phyloP scores from a whole-genome alignment of 1,284 basidiomycete genomes.

The Coniophora puteana region DNA sequence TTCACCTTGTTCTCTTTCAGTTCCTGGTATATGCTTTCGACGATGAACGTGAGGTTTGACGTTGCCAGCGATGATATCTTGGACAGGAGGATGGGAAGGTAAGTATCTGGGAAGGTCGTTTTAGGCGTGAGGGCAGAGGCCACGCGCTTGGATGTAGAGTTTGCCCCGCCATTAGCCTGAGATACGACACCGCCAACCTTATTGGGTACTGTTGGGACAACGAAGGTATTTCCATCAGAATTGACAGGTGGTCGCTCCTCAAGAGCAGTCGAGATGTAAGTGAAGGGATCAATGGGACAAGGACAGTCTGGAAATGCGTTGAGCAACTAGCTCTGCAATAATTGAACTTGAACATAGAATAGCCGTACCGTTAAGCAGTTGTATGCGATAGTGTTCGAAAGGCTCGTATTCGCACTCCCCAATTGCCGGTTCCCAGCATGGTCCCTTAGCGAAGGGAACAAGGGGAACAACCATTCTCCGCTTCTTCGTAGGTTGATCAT shows the following conservation, averaged over 20 bases:
- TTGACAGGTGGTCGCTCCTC: conserved; percentile 29
- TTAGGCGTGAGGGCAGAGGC: conserved; percentile 40
- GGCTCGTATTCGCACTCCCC: conserved; percentile 59
- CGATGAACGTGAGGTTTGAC: conserved; percentile 57
- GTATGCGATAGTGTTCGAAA: conserved; percentile 68
- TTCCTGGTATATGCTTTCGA: conserved; percentile 70
- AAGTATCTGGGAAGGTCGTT: conserved; percentile 61
- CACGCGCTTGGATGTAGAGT: conserved; percentile 31
- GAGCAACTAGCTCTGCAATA: background rate
- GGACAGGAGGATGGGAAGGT: conserved; percentile 53
- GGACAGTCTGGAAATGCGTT: conserved; percentile 65
- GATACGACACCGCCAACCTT: conserved; percentile 13
- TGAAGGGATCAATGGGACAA: conserved; percentile 74
- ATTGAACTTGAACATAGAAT: background rate
- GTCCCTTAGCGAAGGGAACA: conserved; percentile 74
- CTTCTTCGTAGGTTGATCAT: conserved; percentile 51
- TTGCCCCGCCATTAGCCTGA: conserved; percentile 8
- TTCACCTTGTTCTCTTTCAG: conserved; percentile 64
- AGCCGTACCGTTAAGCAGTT: conserved; percentile 71
- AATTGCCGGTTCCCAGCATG: conserved; percentile 65
- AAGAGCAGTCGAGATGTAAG: conserved; percentile 53
- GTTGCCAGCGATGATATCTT: conserved; percentile 56
- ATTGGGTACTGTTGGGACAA: conserved; percentile 37
- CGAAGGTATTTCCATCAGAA: conserved; percentile 29
- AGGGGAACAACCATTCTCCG: conserved; percentile 72